Base-by-base conservation (phyloP, 2,329 filamentous ascomycete genomes). In the Eurotiales sp. region DNA sequence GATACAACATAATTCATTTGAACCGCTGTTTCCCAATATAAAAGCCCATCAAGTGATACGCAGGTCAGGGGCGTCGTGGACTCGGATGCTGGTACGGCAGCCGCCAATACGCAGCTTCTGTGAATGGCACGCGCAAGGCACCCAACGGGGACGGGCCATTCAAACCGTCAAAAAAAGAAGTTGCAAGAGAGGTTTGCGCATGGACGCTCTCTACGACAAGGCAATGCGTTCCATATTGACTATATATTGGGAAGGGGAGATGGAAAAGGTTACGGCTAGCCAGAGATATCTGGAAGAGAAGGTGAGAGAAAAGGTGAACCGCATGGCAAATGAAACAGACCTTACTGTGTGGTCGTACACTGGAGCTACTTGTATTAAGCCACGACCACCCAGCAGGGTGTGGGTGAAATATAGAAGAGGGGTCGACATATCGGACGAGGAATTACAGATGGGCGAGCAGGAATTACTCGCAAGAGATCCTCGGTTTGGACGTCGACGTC, bases 111-210 rank as follows among this genome's bases (percentile, higher is more conserved):
- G 42, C 42, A 45, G 14, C 3, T 17, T 45, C 25, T 45, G 42
- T 32, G 3, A 29, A 4, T 45, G 42, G 42, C 11, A 42, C 39
- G 11, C 10, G 19, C 42, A 29, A 2, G 17, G 27, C 15, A 17
- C 4, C 23, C 42, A 12, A 25, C 12, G 23, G 12, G 15, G 42
- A 14, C 2, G 14, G 17, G 21, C 11, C 23, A 45, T 2, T 10
- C 42, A 45, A 21, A 12, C 3, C 5, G 14, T 25, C 7, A 11
- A 45, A 25, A 45, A 45, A 14, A 45, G 14, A 21, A 14, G 42
- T n/a, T 45, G 42, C 42, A 45, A 17, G 27, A 45, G 42, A 32
- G 42, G 42, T 45, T 32, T 45, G 21, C 42, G 42, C 10, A 45
- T 45, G 42, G 42, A 25, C 2, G 19, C 30, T 12, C 42, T 45